phyloP scores from a whole-genome alignment of 179 eudicot species.

The Carnegiea gigantea region DNA sequence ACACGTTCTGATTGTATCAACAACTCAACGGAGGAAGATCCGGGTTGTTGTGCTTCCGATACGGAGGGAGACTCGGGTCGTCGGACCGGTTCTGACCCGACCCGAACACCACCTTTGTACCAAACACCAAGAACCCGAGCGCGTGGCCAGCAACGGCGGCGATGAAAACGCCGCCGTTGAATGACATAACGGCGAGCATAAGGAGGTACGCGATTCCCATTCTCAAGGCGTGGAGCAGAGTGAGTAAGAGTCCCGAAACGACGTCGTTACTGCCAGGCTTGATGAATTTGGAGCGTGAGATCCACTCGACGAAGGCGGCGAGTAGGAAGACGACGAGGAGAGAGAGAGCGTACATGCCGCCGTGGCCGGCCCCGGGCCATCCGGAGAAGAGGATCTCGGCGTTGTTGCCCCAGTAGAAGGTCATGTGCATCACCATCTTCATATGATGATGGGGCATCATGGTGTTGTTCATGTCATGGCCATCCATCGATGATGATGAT shows the following conservation, averaged over 20 bases:
- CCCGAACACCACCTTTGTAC: conserved; percentile 25
- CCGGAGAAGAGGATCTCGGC: conserved; percentile 40
- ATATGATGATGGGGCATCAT: conserved; percentile 30
- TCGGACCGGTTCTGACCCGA: conserved; percentile 2
- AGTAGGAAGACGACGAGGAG: conserved; percentile 40
- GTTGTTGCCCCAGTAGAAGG: conserved; percentile 57
- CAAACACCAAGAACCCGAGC: conserved; percentile 40
- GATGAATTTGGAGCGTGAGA: conserved; percentile 25
- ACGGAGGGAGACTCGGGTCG: background rate
- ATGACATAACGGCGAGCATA: conserved; percentile 80
- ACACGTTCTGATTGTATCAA: background rate
- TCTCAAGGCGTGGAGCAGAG: conserved; percentile 39
- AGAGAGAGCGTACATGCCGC: conserved; percentile 33
- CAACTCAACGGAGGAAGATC: conserved; percentile 6
- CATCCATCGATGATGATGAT: background rate
- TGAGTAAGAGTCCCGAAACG: conserved; percentile 23
- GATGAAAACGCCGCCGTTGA: conserved; percentile 57
- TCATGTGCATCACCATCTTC: conserved; percentile 61
- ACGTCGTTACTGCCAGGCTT: conserved; percentile 22
- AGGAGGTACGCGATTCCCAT: conserved; percentile 57
- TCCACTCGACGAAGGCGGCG: conserved; percentile 31
- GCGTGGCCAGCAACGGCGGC: conserved; percentile 58
- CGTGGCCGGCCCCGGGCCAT: conserved; percentile 44
- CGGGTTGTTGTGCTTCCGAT: background rate
- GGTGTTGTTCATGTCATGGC: background rate